Percentiles rank a stretch among this genome's conserved stretches.
These are phyloP conservation scores for Phytomonas serpens DNA, from an alignment of 208 protist species.

Conservation along the genomic window DNA sequence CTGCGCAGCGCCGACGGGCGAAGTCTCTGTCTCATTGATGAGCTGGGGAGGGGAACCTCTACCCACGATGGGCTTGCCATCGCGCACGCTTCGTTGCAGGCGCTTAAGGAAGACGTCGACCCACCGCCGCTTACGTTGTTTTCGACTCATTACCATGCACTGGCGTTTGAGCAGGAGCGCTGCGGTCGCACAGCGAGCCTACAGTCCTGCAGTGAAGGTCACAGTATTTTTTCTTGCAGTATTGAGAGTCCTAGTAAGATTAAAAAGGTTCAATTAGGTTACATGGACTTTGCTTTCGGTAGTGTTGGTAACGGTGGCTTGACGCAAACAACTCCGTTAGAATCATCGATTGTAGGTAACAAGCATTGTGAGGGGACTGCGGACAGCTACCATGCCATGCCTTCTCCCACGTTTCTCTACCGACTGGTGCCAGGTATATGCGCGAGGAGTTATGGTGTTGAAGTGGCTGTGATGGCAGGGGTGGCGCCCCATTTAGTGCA, in stretches of 20 bases:
- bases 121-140: slow-evolving; percentile 87
- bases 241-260: not conserved
- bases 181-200: not conserved
- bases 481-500: slow-evolving; percentile 51
- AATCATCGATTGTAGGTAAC: not conserved
- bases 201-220: not conserved
- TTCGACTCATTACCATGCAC: slow-evolving; percentile 97
- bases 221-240: not conserved
- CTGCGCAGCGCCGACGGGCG: slow-evolving; percentile 80
- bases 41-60: slow-evolving; percentile 96
- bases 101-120: slow-evolving; percentile 34
- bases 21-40: slow-evolving; percentile 97
- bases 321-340: not conserved
- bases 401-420: slow-evolving; percentile 82
- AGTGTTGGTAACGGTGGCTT: not conserved
- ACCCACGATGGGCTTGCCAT: slow-evolving; percentile 98
- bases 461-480: slow-evolving; percentile 86
- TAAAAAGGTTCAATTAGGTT: slow-evolving; percentile 55
- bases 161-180: slow-evolving; percentile 80
- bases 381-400: slow-evolving; percentile 9
- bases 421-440: slow-evolving; percentile 80
- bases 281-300: slow-evolving; percentile 80
- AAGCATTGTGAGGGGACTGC: not conserved
- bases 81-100: slow-evolving; percentile 90
- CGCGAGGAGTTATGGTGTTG: slow-evolving; percentile 85